Percentiles rank a stretch among this genome's conserved stretches.
These are phyloP conservation scores for Castanea crenata DNA, from an alignment of 306 rosid genomes.

Conservation along the genomic window DNA sequence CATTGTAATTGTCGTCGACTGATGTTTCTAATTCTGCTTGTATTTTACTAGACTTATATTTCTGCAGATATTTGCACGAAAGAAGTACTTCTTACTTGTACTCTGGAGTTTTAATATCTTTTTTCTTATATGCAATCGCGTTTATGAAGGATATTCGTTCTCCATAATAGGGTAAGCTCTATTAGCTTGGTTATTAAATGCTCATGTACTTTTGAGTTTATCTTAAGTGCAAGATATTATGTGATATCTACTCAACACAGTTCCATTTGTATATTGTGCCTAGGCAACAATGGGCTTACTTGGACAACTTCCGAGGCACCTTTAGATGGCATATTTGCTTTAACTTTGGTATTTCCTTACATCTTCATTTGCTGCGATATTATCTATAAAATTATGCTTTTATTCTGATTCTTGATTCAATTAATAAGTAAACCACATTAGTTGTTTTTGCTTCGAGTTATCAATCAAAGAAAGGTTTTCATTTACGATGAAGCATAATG, in stretches of 20 bases:
- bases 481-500: neutral
- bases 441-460: neutral
- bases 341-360: slow-evolving; percentile 69
- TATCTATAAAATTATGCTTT: slow-evolving; percentile 9
- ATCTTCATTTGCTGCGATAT: slow-evolving; percentile 7
- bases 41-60: slow-evolving; percentile 19
- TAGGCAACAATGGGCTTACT: slow-evolving; percentile 66
- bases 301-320: slow-evolving; percentile 84
- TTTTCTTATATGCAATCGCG: slow-evolving; percentile 84
- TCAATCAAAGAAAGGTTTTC: neutral
- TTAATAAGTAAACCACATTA: neutral
- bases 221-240: slow-evolving; percentile 14
- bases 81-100: slow-evolving; percentile 55
- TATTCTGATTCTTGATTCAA: neutral
- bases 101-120: slow-evolving; percentile 83
- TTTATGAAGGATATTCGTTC: slow-evolving; percentile 89
- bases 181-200: slow-evolving; percentile 17
- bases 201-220: neutral
- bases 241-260: slow-evolving; percentile 15
- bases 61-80: slow-evolving; percentile 68
- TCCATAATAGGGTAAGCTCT: slow-evolving; percentile 76
- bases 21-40: slow-evolving; percentile 10
- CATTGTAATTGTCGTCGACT: neutral
- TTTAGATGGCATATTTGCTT: slow-evolving; percentile 98
- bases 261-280: slow-evolving; percentile 21